phyloP scores from a whole-genome alignment of 208 protist genomes.

The Trypanosoma cruzi region DNA sequence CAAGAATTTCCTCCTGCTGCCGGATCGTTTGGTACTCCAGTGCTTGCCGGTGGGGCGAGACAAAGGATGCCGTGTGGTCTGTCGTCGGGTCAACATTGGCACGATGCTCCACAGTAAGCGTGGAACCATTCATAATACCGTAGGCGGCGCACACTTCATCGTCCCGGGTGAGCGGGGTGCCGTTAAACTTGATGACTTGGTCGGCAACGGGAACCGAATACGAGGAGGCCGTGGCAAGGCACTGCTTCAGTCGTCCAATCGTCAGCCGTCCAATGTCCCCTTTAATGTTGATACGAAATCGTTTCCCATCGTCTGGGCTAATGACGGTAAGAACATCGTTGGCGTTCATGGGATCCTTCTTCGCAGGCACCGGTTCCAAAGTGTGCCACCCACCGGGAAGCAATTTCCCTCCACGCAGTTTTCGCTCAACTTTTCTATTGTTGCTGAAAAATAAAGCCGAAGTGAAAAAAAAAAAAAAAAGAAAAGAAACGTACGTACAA shows the following conservation, averaged over 20 bases:
- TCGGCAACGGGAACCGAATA: conserved; percentile 44
- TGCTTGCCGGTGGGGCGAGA: conserved; percentile 41
- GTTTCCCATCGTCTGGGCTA: conserved; percentile 53
- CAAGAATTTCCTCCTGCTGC: conserved; percentile 48
- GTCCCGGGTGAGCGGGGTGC: conserved; percentile 48
- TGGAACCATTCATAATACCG: conserved; percentile 61
- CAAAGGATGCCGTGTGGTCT: conserved; percentile 12
- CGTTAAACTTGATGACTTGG: conserved; percentile 62
- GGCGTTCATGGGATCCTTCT: conserved; percentile 1
- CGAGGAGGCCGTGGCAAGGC: conserved; percentile 50
- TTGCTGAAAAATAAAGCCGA: conserved; percentile 1
- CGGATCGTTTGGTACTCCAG: conserved; percentile 72
- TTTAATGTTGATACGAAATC: conserved; percentile 58
- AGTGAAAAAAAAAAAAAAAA: background rate
- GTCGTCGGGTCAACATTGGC: background rate
- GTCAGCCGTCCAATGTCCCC: conserved; percentile 53
- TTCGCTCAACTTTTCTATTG: conserved; percentile 1
- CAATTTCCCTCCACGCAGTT: no score
- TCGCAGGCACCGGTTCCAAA: background rate
- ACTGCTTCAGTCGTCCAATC: conserved; percentile 71
- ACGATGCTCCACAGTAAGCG: conserved; percentile 49
- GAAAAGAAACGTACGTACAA: background rate
- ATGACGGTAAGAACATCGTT: conserved; percentile 57
- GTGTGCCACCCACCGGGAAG: background rate
- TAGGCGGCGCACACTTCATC: conserved; percentile 44